Evolutionary conservation across 441 rosid species (phyloP), one percentile per base, ranked within the genome.

Genomic region (Capsella rubella): DNA sequence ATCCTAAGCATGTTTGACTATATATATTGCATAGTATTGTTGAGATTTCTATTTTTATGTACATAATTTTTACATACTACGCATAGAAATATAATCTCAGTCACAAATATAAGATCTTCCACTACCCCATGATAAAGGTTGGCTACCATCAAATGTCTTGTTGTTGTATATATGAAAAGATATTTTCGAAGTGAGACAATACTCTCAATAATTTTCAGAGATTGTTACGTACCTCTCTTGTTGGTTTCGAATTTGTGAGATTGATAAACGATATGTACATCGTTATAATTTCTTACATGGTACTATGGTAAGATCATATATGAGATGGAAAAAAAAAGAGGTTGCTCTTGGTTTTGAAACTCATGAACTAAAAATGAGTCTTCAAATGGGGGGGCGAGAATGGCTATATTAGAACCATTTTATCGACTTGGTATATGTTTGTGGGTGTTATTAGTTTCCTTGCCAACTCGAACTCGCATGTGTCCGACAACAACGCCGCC

Each of bases 401-500:
- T 75, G 8, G 69, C 16, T 62, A 61, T 15, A 50, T 5, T 8
- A 14, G 34, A 57, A 39, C 46, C 46, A 68, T 59, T 53, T 61
- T 67, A 45, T 68, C 34, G 50, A 67, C 55, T 73, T 65, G 10
- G 11, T 9, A 16, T 21, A 47, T 62, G 61, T 56, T 51, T 31
- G 54, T 56, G 54, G 32, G 25, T 64, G 71, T 51, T 56, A 21
- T 50, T 34, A 6, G 43, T 56, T 31, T 71, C 16, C 45, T 71
- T 76, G 39, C 21, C n/a, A 49, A 50, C 18, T 50, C 63, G 56
- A 49, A 50, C 18, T 50, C 63, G 56, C 42, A 71, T 39, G 76
- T 58, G 76, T 57, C 76, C 62, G 11, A 71, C 49, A 51, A 64
- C 68, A 51, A 64, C 68, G 76, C 73, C 69, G 77, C 76, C 76